Evolutionary conservation across 208 protist species (phyloP).

Genomic region (Leptomonas pyrrhocoris): DNA sequence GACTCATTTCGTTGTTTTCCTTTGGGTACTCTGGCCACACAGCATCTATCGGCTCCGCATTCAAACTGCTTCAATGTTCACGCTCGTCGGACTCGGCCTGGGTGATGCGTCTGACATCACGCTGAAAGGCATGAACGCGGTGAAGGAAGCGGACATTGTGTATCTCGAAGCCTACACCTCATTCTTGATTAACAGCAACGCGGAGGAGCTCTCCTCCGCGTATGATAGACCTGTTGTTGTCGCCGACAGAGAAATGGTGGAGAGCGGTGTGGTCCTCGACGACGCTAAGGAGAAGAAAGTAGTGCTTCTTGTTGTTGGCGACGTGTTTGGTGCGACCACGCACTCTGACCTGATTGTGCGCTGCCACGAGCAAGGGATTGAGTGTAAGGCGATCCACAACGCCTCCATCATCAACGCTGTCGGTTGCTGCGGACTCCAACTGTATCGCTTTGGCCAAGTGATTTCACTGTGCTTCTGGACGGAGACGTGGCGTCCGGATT

Average conservation of each 20-base stretch:
- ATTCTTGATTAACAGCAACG: conserved; percentile 92
- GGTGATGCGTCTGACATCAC: conserved; percentile 99
- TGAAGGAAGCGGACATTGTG: conserved; percentile 93
- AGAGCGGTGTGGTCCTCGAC: conserved; percentile 93
- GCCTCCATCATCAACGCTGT: conserved; percentile 99
- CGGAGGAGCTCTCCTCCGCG: conserved; percentile 74
- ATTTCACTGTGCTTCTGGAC: conserved; percentile 98
- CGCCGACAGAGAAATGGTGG: conserved; percentile 97
- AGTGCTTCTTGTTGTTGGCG: conserved; percentile 98
- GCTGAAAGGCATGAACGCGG: conserved; percentile 94
- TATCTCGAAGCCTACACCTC: conserved; percentile 99
- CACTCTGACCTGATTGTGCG: conserved; percentile 98
- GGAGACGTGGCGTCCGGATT: conserved; percentile 97
- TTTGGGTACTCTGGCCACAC: background rate
- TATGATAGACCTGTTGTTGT: conserved; percentile 93
- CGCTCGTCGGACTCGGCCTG: conserved; percentile 97
- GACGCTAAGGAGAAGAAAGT: conserved; percentile 91
- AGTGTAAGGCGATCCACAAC: conserved; percentile 97
- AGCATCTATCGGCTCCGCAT: background rate
- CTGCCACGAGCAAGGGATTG: conserved; percentile 89
- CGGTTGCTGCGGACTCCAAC: conserved; percentile 97
- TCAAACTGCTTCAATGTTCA: conserved; percentile 56
- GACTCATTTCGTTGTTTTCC: background rate
- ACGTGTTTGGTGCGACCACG: conserved; percentile 99
- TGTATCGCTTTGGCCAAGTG: conserved; percentile 99